Conservation (phyloP, 225 moss, liverwort and hornwort genomes). For the Pleurozium schreberi region DNA sequence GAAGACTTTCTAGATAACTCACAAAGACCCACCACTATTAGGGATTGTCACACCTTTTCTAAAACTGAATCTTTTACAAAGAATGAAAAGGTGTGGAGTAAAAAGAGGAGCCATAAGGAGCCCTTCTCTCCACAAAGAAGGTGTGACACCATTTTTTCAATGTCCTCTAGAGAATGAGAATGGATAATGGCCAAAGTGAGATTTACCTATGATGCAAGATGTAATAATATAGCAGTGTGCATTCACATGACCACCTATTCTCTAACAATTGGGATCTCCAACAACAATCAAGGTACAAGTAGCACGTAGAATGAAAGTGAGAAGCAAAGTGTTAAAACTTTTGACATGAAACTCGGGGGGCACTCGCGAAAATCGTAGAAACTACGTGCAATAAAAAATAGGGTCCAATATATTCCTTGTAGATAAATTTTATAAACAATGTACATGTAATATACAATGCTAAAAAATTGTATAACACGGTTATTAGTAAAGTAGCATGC, state of each 20-base stretch:
- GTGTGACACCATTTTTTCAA: not conserved
- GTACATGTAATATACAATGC: no score
- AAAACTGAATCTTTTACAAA: not conserved
- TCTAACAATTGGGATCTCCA: rapidly evolving
- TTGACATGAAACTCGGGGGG: no score
- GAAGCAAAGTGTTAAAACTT: rapidly evolving
- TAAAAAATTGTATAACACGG: no score
- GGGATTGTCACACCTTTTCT: not conserved
- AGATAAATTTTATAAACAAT: no score
- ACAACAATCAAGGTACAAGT: rapidly evolving
- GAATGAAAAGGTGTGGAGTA: not conserved
- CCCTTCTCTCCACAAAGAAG: not conserved
- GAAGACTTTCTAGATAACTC: not conserved
- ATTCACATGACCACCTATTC: rapidly evolving
- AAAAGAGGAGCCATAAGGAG: not conserved
- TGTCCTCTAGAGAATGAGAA: not conserved
- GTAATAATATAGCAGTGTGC: rapidly evolving
- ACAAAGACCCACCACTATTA: no score
- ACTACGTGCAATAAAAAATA: no score
- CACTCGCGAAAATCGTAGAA: no score
- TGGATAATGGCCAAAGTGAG: not conserved
- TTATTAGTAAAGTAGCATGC: no score
- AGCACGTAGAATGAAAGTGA: rapidly evolving
- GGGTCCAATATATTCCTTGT: no score
- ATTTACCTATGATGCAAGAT: rapidly evolving